Evolutionary conservation across 306 rosid genomes (phyloP).

Genomic region (Casuarina equisetifolia): DNA sequence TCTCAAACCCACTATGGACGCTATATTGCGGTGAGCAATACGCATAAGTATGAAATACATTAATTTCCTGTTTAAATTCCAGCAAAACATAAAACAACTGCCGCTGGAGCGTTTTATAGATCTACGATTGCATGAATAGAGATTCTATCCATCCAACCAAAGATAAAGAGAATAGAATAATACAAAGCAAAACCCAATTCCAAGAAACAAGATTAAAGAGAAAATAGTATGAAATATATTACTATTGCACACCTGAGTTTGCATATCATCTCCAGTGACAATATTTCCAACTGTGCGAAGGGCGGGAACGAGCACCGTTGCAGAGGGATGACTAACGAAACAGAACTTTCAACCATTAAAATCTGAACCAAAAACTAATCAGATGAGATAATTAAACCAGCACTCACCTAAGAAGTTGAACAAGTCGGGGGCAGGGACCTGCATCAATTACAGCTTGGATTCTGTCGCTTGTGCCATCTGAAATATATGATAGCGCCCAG

Average conservation of each 20-base stretch:
- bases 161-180: not conserved
- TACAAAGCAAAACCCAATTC: not conserved
- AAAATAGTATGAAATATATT: not conserved
- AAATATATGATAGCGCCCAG: slow-evolving; percentile 90
- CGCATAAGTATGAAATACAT: not conserved
- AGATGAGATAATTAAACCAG: not conserved
- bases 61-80: not conserved
- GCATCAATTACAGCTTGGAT: slow-evolving; percentile 93
- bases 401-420: slow-evolving; percentile 83
- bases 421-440: slow-evolving; percentile 69
- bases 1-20: not conserved
- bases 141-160: not conserved
- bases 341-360: slow-evolving; percentile 17
- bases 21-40: not conserved
- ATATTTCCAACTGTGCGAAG: slow-evolving; percentile 96
- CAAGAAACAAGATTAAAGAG: not conserved
- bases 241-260: slow-evolving; percentile 63
- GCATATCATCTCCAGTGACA: slow-evolving; percentile 85
- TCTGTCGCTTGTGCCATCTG: slow-evolving; percentile 89
- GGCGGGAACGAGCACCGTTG: slow-evolving; percentile 84
- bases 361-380: slow-evolving; percentile 9
- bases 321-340: slow-evolving; percentile 67
- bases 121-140: not conserved
- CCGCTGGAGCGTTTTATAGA: not conserved
- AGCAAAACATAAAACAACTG: not conserved